Base-by-base conservation (phyloP, 768 basidiomycete genomes). In the Rhodotorula diobovata region DNA sequence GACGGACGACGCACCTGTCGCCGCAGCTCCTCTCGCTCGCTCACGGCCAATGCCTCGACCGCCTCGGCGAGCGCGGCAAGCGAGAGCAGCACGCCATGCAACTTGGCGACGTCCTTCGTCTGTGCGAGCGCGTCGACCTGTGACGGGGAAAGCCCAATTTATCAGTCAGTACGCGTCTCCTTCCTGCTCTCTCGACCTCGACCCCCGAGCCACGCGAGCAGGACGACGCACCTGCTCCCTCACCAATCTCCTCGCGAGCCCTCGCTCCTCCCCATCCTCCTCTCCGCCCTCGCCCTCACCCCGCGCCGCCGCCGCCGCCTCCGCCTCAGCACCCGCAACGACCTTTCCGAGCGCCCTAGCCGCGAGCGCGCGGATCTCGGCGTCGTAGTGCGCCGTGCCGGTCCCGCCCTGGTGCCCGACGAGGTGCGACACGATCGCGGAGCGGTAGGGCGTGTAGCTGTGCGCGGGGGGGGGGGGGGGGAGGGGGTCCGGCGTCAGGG, bases 341-440 rank as follows among this genome's bases (percentile, higher is more conserved):
- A 96, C 85, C 23, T 82, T 81, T 55, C 87, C 83, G 66, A 96
- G 81, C 20, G 93, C 89, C 76, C 88, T 84, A 15, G 93, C 87
- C 34, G 88, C 90, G 20, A 92, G 81, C 65, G 86, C 84, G 66
- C 94, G 85, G 86, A 98, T 89, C 35, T 84, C 80, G 8, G 85
- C 79, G 78, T 97, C 94, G 94, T 94, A 97, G 80, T 98, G 95
- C 63, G 90, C 84, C 64, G 95, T 77, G 0, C 89, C 88, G 55
- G 89, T 87, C 12, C 37, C 58, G 41, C 39, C 30, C 12, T 59
- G 14, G 6, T 25, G 23, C 71, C 86, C 82, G 50, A 90, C 79
- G 53, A 96, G 79, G 78, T 95, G 91, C 63, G 88, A 83, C 58
- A 93, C 80, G 64, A 97, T 82, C 71, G 81, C 84, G 4, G 81